These are phyloP conservation scores for Paramecium pentaurelia DNA, from an alignment of 73 alveolate species.

Conservation along the genomic window DNA sequence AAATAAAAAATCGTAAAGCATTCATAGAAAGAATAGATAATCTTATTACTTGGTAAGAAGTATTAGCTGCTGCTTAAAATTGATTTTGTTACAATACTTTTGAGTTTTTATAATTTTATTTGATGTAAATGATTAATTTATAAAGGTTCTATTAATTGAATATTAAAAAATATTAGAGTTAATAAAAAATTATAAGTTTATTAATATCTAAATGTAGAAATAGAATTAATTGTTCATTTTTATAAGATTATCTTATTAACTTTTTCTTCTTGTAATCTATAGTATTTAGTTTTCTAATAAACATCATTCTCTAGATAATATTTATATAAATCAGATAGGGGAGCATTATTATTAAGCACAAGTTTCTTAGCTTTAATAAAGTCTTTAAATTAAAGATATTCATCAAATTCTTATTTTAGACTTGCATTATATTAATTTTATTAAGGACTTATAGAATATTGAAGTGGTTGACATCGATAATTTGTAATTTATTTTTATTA, in stretches of 20 bases:
- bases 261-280: not conserved
- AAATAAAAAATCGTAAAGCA: not conserved
- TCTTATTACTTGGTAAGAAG: constrained; percentile 32
- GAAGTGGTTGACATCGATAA: not conserved
- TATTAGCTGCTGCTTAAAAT: not conserved
- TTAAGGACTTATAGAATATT: not conserved
- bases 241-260: not conserved
- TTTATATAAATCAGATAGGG: not conserved
- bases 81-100: not conserved
- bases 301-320: constrained; percentile 4
- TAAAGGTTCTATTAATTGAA: not conserved
- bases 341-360: not conserved
- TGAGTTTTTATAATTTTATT: no score
- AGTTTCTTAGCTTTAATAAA: not conserved
- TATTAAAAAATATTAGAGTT: not conserved
- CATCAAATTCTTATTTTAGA: not conserved
- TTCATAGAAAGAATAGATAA: constrained; percentile 41
- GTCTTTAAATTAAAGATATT: not conserved
- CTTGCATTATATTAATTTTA: not conserved
- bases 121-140: not conserved
- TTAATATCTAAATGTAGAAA: not conserved
- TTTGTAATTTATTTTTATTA: not conserved
- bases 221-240: not conserved
- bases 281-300: not conserved
- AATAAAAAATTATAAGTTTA: not conserved